A percentile compares a stretch with the other conserved stretches of the same genome.
Evolutionary conservation across 2,329 filamentous ascomycete species (phyloP).

Genomic region (Pseudogymnoascus sp.): DNA sequence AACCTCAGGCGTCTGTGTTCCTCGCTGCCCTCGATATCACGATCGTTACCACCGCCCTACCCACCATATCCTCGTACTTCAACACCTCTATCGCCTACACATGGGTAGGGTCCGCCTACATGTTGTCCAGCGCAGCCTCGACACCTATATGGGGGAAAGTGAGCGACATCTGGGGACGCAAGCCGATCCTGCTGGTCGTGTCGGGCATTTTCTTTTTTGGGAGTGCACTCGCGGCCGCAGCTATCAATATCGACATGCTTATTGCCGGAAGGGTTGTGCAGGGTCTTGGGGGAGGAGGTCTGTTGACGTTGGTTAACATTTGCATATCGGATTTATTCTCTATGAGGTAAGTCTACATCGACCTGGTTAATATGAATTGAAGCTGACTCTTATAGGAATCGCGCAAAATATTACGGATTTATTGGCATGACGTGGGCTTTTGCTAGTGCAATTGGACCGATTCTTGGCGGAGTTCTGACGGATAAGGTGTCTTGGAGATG

Average conservation of each 20-base stretch:
- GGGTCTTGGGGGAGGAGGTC: constrained; percentile 45
- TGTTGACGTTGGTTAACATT: constrained; percentile 46
- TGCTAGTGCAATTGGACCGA: constrained; percentile 57
- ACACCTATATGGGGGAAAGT: constrained; percentile 65
- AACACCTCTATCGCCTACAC: constrained; percentile 48
- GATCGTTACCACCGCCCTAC: constrained; percentile 54
- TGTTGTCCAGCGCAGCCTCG: constrained; percentile 60
- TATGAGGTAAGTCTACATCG: constrained; percentile 27
- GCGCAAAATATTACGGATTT: constrained; percentile 51
- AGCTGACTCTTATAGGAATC: constrained; percentile 18
- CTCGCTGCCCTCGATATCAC: constrained; percentile 34
- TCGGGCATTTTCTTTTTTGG: constrained; percentile 45
- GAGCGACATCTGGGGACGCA: constrained; percentile 51
- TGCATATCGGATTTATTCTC: constrained; percentile 49
- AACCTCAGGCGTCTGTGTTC: constrained; percentile 10
- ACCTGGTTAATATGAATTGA: constrained; percentile 1
- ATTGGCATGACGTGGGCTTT: constrained; percentile 62
- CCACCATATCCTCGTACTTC: constrained; percentile 50
- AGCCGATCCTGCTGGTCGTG: constrained; percentile 43
- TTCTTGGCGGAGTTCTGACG: constrained; percentile 60
- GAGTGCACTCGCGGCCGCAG: constrained; percentile 41
- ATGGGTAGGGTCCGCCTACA: constrained; percentile 70
- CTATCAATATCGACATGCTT: constrained; percentile 39
- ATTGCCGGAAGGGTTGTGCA: constrained; percentile 43
- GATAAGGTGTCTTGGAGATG: constrained; percentile 53